Evolutionary conservation across 495 filamentous ascomycete genomes (phyloP), one percentile per base, ranked within the genome.

Genomic region (Daldinia loculata): DNA sequence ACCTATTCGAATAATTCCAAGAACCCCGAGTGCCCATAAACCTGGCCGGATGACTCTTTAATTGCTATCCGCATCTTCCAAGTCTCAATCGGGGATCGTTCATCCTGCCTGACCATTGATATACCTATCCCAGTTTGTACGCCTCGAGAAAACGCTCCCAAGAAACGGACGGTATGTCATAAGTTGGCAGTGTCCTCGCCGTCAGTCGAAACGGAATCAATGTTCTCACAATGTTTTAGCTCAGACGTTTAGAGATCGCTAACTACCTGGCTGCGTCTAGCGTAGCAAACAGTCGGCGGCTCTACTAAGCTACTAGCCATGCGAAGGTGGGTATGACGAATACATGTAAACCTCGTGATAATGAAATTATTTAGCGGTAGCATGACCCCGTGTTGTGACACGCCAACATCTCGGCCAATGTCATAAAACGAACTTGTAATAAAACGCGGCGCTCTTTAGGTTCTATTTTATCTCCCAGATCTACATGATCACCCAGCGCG

Each of bases 361-460:
- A 45, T 43, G 29, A 71, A 71, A 63, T 48, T 71, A 63, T 71
- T 27, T 58, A 26, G 63, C 58, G 50, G 58, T 51, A 67, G 63
- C 69, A 71, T 71, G 69, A 71, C 69, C 69, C 36, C 57, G 63
- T 48, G 67, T 63, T 38, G 63, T 66, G 58, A 59, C 59, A 67
- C 69, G 38, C 56, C 67, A 61, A 34, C 56, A 64, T 61, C 55
- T 56, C 30, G 43, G 41, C 43, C 63, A 58, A 32, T 50, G 43
- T 61, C 58, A 34, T 41, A 51, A 51, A n/a, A 27, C 22, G 14
- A 36, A 4, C 57, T 36, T 12, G 11, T 12, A 60, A 60, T n/a
- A 30, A 30, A 14, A 19, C 15, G 29, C 22, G 34, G 14, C 24
- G n/a, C 38, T 43, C 34, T 56, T 39, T 29, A 8, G 7, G 2